Conservation (phyloP, 2,329 filamentous ascomycete species). For the Colletotrichum sp. region DNA sequence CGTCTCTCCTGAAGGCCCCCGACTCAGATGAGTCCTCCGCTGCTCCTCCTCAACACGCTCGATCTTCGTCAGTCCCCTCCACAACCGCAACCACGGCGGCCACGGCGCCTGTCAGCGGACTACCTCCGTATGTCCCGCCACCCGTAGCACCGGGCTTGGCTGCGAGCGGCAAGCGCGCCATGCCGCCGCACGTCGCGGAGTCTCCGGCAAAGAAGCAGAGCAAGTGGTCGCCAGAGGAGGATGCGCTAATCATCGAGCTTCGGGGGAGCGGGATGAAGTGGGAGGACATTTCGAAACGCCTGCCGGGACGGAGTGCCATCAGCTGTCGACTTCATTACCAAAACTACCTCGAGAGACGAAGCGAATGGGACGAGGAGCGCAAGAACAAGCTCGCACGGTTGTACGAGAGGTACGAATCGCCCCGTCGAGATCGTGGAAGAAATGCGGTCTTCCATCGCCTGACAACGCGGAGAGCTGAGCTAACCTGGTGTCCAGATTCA, state of each 20-base stretch:
- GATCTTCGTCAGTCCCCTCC: constrained; percentile 39
- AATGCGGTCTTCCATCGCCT: not conserved
- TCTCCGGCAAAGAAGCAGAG: constrained; percentile 92
- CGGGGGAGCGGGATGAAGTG: constrained; percentile 94
- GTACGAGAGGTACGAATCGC: constrained; percentile 84
- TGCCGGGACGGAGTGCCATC: constrained; percentile 91
- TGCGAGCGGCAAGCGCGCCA: constrained; percentile 49
- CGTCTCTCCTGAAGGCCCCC: constrained; percentile 79
- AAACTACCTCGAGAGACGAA: constrained; percentile 92
- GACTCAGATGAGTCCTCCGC: constrained; percentile 74
- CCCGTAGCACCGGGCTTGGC: constrained; percentile 37
- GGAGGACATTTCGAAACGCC: constrained; percentile 94
- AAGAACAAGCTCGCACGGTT: constrained; percentile 95
- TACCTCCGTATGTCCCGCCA: constrained; percentile 21
- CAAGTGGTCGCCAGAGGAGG: constrained; percentile 95
- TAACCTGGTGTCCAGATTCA: constrained; percentile 69
- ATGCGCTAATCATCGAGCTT: constrained; percentile 91
- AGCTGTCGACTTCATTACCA: constrained; percentile 96
- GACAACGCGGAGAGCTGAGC: not conserved
- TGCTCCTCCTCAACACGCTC: constrained; percentile 44
- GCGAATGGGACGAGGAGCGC: constrained; percentile 96
- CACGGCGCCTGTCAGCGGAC: constrained; percentile 20
- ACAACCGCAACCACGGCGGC: constrained; percentile 26
- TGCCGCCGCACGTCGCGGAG: constrained; percentile 60
- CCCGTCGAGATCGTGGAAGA: not conserved